These are phyloP conservation scores for Fusarium sp. DNA, from an alignment of 2,329 filamentous ascomycete species.

Conservation along the genomic window DNA sequence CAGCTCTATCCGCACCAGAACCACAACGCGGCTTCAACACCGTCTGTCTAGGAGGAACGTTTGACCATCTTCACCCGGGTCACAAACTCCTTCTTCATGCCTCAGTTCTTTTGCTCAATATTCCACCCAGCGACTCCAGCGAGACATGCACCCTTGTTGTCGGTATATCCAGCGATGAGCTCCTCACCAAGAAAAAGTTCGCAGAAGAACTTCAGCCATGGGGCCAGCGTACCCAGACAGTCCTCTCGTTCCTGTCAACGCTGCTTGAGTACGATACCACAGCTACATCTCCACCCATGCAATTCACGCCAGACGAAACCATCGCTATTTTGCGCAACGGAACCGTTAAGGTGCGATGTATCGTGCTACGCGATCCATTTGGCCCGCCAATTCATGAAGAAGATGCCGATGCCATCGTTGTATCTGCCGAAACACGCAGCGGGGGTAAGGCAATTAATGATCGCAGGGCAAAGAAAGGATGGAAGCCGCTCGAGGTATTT, in stretches of 20 bases:
- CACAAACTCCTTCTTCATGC: constrained; percentile 98
- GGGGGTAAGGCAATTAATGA: constrained; percentile 89
- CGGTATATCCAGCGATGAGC: constrained; percentile 87
- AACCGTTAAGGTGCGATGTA: constrained; percentile 76
- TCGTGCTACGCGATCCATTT: constrained; percentile 87
- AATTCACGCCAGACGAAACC: constrained; percentile 44
- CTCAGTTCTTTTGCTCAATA: constrained; percentile 75
- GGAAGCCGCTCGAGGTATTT: constrained; percentile 80
- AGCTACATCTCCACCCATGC: constrained; percentile 19
- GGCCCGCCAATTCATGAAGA: constrained; percentile 90
- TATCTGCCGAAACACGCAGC: constrained; percentile 86
- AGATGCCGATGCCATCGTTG: constrained; percentile 80
- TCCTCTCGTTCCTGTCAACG: constrained; percentile 78
- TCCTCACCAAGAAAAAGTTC: constrained; percentile 90
- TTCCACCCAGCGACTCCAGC: constrained; percentile 54
- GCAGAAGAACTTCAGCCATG: constrained; percentile 84
- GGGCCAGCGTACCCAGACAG: constrained; percentile 75
- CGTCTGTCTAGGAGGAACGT: constrained; percentile 90
- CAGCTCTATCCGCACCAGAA: neutral
- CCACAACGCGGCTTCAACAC: constrained; percentile 42
- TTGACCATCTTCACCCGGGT: constrained; percentile 93
- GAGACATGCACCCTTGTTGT: constrained; percentile 73
- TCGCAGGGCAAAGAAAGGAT: constrained; percentile 80
- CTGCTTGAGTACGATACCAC: constrained; percentile 60
- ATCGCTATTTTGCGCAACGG: constrained; percentile 67